These are phyloP conservation scores for Fagopyrum esculentum DNA, from an alignment of 148 eudicot genomes.

Conservation along the genomic window DNA sequence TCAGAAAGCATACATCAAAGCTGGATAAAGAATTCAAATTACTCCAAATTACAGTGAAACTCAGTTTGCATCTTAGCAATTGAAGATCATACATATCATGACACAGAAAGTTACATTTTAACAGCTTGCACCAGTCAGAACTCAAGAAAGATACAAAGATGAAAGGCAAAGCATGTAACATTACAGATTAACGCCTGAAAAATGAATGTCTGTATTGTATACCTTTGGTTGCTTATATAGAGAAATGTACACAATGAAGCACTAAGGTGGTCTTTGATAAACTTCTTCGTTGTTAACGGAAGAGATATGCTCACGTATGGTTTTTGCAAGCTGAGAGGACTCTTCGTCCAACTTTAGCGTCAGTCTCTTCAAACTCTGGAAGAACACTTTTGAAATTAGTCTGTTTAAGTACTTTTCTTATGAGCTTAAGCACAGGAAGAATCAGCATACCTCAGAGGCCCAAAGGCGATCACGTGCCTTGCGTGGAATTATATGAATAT, in stretches of 20 bases:
- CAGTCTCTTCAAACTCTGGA: constrained; percentile 61
- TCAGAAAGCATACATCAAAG: too few relatives aligned
- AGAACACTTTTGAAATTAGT: background rate
- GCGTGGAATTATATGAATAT: constrained; percentile 90
- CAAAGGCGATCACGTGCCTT: constrained; percentile 74
- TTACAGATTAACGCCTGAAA: background rate
- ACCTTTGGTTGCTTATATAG: constrained; percentile 3
- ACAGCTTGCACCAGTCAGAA: background rate
- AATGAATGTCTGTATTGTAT: background rate
- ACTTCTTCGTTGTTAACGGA: constrained; percentile 23
- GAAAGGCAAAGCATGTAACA: background rate
- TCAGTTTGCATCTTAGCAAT: background rate
- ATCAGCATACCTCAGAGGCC: constrained; percentile 70
- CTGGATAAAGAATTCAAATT: background rate
- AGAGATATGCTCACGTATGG: constrained; percentile 51
- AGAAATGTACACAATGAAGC: constrained; percentile 5
- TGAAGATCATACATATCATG: background rate
- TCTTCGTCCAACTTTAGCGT: constrained; percentile 59
- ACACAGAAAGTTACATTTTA: background rate
- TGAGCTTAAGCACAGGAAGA: constrained; percentile 4
- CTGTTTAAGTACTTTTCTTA: background rate
- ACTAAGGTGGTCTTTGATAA: constrained; percentile 27
- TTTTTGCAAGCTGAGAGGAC: constrained; percentile 51
- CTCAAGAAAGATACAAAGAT: background rate
- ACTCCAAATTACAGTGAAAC: background rate